Conservation (phyloP, 1,139 yeast genomes). For the Pichiaceae sp. region DNA sequence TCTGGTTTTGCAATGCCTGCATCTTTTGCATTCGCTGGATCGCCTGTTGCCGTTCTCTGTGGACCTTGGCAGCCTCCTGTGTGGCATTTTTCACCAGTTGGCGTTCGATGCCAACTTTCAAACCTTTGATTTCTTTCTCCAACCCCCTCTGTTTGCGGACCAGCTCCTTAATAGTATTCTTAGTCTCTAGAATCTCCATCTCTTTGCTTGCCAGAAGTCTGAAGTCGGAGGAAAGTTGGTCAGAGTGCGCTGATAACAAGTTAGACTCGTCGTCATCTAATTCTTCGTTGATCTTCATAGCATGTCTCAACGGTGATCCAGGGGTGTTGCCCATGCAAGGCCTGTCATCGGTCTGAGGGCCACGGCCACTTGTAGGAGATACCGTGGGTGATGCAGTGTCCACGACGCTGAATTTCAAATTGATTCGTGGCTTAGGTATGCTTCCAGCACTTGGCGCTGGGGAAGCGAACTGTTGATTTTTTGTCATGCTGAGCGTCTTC, state of each 20-base stretch:
- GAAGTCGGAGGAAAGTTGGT: constrained; percentile 41
- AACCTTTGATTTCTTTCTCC: constrained; percentile 26
- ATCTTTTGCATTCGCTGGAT: not conserved
- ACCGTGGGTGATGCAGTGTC: not conserved
- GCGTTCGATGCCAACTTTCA: constrained; percentile 40
- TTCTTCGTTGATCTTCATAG: not conserved
- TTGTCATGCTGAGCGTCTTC: not conserved
- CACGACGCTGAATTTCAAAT: not conserved
- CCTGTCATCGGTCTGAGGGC: no score
- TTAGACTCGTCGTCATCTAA: not conserved
- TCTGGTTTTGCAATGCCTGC: not conserved
- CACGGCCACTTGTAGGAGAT: not conserved
- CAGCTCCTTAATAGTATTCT: constrained; percentile 35
- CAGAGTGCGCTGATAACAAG: constrained; percentile 1
- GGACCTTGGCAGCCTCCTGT: constrained; percentile 2
- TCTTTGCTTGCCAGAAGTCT: constrained; percentile 53
- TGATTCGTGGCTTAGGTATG: not conserved
- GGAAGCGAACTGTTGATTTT: not conserved
- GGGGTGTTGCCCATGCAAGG: not conserved
- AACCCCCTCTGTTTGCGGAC: constrained; percentile 23
- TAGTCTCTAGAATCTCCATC: constrained; percentile 50
- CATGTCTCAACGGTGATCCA: not conserved
- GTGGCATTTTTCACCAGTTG: constrained; percentile 30
- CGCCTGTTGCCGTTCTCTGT: not conserved
- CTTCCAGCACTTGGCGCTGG: not conserved